A percentile compares a stretch with the other conserved stretches of the same genome.
These are phyloP conservation scores for Gossypium longicalyx DNA, from an alignment of 345 rosid genomes.

Conservation along the genomic window DNA sequence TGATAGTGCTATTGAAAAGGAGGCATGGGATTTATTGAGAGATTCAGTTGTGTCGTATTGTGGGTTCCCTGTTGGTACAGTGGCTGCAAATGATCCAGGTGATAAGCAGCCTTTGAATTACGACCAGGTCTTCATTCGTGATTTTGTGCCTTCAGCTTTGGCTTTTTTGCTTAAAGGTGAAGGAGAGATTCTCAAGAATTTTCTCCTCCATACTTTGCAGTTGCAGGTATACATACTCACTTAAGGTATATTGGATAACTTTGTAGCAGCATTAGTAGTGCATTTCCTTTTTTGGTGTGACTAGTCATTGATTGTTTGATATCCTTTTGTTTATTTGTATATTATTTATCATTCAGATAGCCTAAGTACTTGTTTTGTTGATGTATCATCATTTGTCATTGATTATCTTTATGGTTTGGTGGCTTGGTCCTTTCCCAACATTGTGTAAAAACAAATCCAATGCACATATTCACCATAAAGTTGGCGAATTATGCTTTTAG, in stretches of 20 bases:
- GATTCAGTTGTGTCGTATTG: conserved; percentile 75
- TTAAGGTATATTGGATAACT: not conserved
- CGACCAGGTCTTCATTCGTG: conserved; percentile 95
- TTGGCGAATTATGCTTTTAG: not conserved
- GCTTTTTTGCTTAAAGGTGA: conserved; percentile 94
- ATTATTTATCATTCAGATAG: not conserved
- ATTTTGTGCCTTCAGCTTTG: conserved; percentile 88
- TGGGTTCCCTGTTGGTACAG: conserved; percentile 81
- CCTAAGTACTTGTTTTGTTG: not conserved
- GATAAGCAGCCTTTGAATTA: conserved; percentile 85
- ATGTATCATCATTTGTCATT: not conserved
- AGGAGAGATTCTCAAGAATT: conserved; percentile 88
- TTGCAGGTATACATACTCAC: conserved; percentile 55
- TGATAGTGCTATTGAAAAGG: conserved; percentile 63
- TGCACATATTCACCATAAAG: not conserved
- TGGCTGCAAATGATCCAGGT: conserved; percentile 92
- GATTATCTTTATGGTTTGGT: not conserved
- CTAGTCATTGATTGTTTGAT: not conserved
- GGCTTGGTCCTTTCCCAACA: not conserved
- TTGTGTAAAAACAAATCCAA: too few species aligned
- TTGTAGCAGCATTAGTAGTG: conserved; percentile 1
- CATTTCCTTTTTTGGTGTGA: not conserved
- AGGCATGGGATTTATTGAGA: conserved; percentile 76
- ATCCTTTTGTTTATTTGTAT: not conserved
- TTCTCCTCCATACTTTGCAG: conserved; percentile 87